These are phyloP conservation scores for Epichloe sylvatica DNA, from an alignment of 2,329 filamentous ascomycete species.

Conservation along the genomic window DNA sequence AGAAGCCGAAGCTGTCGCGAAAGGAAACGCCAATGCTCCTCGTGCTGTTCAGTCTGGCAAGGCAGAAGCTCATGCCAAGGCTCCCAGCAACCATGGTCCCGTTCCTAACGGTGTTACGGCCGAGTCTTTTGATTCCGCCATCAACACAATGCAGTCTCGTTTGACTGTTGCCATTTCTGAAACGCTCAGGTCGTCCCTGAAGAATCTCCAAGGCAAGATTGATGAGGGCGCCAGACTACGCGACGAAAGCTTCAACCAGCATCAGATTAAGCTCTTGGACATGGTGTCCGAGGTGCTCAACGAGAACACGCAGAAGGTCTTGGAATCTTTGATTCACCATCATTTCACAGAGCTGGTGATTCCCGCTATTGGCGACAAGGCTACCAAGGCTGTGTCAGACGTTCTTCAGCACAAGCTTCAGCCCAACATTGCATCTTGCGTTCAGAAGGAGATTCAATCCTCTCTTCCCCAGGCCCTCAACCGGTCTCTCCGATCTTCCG, in stretches of 20 bases:
- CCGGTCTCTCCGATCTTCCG: constrained; percentile 50
- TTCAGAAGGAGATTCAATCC: constrained; percentile 62
- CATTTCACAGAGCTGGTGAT: constrained; percentile 65
- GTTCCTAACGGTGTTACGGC: constrained; percentile 20
- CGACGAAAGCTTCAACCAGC: constrained; percentile 37
- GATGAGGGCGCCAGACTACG: constrained; percentile 48
- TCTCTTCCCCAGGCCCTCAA: constrained; percentile 49
- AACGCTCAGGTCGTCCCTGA: constrained; percentile 41
- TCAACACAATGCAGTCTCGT: constrained; percentile 38
- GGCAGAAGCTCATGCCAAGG: constrained; percentile 14
- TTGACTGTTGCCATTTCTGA: constrained; percentile 35
- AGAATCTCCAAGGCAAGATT: constrained; percentile 47
- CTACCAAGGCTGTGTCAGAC: constrained; percentile 54
- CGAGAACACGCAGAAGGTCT: constrained; percentile 53
- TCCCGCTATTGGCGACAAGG: constrained; percentile 56
- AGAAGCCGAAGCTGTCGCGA: constrained; percentile 31
- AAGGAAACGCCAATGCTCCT: constrained; percentile 23
- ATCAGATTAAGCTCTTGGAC: constrained; percentile 40
- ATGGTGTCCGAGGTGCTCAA: constrained; percentile 47
- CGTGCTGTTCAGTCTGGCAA: constrained; percentile 20
- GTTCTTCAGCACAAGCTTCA: constrained; percentile 56
- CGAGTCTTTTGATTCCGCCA: constrained; percentile 40
- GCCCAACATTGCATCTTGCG: constrained; percentile 46
- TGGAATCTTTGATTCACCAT: constrained; percentile 60
- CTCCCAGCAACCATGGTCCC: constrained; percentile 16